A percentile compares a stretch with the other conserved stretches of the same genome.
Conservation (phyloP, 495 filamentous ascomycete genomes). For the Penicillium lividum region DNA sequence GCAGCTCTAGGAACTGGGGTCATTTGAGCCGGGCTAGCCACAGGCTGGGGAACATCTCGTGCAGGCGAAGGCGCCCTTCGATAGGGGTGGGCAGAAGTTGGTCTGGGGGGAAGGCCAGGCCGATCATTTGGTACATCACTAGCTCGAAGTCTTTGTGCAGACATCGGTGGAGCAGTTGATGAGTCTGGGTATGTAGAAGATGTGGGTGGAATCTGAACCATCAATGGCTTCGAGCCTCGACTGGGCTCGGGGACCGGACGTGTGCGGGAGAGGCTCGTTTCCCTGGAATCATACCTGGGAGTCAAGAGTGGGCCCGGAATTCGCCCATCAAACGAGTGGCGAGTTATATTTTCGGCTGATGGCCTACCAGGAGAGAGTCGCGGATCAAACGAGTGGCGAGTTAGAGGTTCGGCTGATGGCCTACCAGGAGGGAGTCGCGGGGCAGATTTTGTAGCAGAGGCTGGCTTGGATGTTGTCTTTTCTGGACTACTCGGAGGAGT, state of each 20-base stretch:
- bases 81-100: conserved; percentile 23
- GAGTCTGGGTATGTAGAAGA: conserved; percentile 22
- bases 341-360: conserved; percentile 18
- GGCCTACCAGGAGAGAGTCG: conserved; percentile 14
- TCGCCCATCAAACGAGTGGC: conserved; percentile 33
- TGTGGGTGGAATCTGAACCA: conserved; percentile 37
- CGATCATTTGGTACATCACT: conserved; percentile 50
- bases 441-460: conserved; percentile 16
- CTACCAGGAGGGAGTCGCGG: conserved; percentile 21
- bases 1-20: conserved; percentile 23
- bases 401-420: conserved; percentile 26
- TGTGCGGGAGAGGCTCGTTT: conserved; percentile 30
- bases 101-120: conserved; percentile 62
- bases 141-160: conserved; percentile 23
- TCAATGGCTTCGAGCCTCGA: conserved; percentile 34
- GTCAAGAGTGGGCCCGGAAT: conserved; percentile 14
- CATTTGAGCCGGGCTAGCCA: conserved; percentile 18
- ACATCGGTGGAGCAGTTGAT: conserved; percentile 30
- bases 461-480: conserved; percentile 41
- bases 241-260: conserved; percentile 31
- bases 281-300: conserved; percentile 28
- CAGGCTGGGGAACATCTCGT: conserved; percentile 27
- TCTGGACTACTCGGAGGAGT: conserved; percentile 82
- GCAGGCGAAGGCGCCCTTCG: conserved; percentile 32
- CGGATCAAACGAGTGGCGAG: conserved; percentile 32